phyloP scores from a whole-genome alignment of 2,329 filamentous ascomycete genomes.

The Calonectria naviculata region DNA sequence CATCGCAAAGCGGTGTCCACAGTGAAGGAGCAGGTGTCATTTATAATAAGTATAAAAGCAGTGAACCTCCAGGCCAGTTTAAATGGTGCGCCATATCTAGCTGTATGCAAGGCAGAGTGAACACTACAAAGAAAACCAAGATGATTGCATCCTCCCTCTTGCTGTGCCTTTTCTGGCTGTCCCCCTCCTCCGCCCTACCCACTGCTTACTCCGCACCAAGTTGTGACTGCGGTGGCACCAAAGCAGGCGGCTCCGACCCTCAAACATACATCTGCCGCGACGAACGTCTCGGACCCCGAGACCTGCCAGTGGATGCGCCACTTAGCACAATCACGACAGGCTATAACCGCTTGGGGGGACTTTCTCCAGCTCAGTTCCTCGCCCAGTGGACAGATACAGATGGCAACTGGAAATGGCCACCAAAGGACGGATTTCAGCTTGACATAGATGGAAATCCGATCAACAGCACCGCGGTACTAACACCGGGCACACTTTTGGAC shows the following conservation, averaged over 20 bases:
- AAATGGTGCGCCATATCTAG: neutral
- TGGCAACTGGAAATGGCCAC: conserved; percentile 51
- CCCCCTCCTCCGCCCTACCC: conserved; percentile 27
- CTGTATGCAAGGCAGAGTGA: neutral
- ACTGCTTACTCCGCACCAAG: conserved; percentile 10
- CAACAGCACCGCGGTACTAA: conserved; percentile 52
- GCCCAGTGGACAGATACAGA: conserved; percentile 43
- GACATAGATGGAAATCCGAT: conserved; percentile 49
- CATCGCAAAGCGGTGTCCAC: neutral
- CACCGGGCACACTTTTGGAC: conserved; percentile 56
- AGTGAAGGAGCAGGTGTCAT: neutral
- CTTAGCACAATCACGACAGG: conserved; percentile 42
- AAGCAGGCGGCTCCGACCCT: conserved; percentile 23
- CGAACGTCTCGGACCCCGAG: conserved; percentile 48
- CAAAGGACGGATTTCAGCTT: conserved; percentile 53
- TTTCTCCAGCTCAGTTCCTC: conserved; percentile 55
- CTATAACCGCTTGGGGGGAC: conserved; percentile 52
- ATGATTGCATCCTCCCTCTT: conserved; percentile 33
- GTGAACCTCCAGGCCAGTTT: too few relatives aligned
- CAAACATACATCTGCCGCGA: conserved; percentile 49
- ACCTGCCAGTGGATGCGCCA: conserved; percentile 48
- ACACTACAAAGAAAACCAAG: neutral
- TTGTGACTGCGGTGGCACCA: conserved; percentile 39
- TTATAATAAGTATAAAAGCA: neutral
- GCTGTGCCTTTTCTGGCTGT: conserved; percentile 25